phyloP scores from a whole-genome alignment of 345 rosid species.

The Gossypium herbaceum region DNA sequence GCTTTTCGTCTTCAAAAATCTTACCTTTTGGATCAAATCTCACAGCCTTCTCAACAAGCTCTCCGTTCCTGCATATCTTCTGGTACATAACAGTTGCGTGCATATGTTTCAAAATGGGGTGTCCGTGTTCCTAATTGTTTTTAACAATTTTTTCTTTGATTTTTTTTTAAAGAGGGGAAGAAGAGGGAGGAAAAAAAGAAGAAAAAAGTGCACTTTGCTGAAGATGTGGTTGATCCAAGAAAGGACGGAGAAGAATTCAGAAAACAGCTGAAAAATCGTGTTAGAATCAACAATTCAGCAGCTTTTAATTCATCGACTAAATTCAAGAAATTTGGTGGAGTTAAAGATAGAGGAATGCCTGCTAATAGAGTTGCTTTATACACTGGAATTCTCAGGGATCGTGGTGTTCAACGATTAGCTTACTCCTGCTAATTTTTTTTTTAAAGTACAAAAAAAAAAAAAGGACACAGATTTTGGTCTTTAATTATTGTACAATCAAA shows the following conservation, averaged over 20 bases:
- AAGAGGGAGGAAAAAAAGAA: neutral
- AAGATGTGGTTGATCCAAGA: conserved; percentile 20
- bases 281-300: conserved; percentile 10
- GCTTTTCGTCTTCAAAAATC: conserved; percentile 62
- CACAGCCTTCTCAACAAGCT: conserved; percentile 22
- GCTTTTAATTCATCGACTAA: conserved; percentile 1
- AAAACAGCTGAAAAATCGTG: conserved; percentile 24
- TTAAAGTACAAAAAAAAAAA: neutral
- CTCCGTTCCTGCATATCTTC: conserved; percentile 55
- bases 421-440: conserved; percentile 28
- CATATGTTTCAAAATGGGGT: neutral
- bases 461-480: neutral
- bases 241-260: conserved; percentile 46
- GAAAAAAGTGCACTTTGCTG: conserved; percentile 21
- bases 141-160: neutral
- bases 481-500: neutral
- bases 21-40: conserved; percentile 27
- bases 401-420: conserved; percentile 42
- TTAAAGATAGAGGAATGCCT: conserved; percentile 42
- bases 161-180: conserved; percentile 4
- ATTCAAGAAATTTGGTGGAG: conserved; percentile 15
- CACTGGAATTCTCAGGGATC: conserved; percentile 63
- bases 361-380: conserved; percentile 65
- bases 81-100: conserved; percentile 29
- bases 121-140: neutral